Evolutionary conservation across 1,284 basidiomycete species (phyloP).

Genomic region (Marasmius oreades): DNA sequence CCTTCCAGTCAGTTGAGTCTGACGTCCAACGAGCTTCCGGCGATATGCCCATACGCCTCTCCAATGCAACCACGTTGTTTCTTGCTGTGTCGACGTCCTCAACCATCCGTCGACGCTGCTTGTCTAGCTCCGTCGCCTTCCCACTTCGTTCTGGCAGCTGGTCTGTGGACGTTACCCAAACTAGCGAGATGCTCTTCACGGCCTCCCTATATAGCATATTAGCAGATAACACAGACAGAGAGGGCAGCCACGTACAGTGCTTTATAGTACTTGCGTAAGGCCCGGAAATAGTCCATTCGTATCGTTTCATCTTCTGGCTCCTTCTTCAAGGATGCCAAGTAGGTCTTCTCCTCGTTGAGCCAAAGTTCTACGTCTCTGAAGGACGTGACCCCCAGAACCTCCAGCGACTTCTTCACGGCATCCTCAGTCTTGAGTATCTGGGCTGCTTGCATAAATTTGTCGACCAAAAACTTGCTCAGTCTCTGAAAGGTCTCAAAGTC

Average conservation of each 20-base stretch:
- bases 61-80: no score
- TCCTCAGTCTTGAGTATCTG: conserved; percentile 15
- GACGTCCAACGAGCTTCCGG: no score
- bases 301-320: conserved; percentile 21
- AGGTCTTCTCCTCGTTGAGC: conserved; percentile 21
- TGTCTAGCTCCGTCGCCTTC: no score
- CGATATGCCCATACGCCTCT: no score
- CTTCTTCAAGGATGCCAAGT: conserved; percentile 15
- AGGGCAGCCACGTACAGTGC: conserved; percentile 14
- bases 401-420: conserved; percentile 15
- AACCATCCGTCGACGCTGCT: no score
- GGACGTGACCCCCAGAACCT: conserved; percentile 11
- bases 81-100: no score
- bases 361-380: conserved; percentile 18
- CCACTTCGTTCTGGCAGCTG: no score
- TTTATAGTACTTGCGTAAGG: conserved; percentile 13
- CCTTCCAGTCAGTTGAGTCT: no score
- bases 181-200: no score
- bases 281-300: conserved; percentile 23
- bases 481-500: conserved; percentile 19
- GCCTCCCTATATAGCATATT: neutral
- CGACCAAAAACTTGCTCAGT: conserved; percentile 20
- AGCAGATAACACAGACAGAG: neutral
- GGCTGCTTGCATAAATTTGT: conserved; percentile 25
- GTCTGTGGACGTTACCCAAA: no score